These are phyloP conservation scores for Nannochloropsis gaditana DNA, from an alignment of 108 stramenopile genomes.

Conservation along the genomic window DNA sequence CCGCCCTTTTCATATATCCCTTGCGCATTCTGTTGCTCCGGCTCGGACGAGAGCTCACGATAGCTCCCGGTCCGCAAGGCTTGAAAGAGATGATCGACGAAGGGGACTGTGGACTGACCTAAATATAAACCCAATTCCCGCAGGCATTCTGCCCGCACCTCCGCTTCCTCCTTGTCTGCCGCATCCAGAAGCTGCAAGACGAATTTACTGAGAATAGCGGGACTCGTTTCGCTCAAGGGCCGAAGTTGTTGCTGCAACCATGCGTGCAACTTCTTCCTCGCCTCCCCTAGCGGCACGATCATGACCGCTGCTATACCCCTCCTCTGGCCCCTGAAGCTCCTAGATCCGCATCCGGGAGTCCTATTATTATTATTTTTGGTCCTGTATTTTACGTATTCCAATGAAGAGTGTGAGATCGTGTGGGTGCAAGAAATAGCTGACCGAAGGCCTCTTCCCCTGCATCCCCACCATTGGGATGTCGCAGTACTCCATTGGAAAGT, in stretches of 20 bases:
- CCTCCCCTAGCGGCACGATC: not conserved
- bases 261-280: not conserved
- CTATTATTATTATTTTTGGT: too few species aligned
- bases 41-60: not conserved
- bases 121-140: constrained; percentile 13
- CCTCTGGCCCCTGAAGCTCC: not conserved
- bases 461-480: too few species aligned
- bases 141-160: not conserved
- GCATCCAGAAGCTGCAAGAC: not conserved
- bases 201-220: not conserved
- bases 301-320: not conserved
- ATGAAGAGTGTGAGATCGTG: too few species aligned
- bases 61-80: not conserved
- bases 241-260: constrained; percentile 1
- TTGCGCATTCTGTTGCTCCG: not conserved
- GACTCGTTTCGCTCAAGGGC: not conserved
- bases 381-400: too few species aligned
- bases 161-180: constrained; percentile 16
- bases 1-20: not conserved
- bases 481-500: too few species aligned
- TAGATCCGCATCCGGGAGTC: too few species aligned
- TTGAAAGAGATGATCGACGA: not conserved
- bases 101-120: not conserved
- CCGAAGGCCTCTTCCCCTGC: too few species aligned
- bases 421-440: too few species aligned